phyloP scores from a whole-genome alignment of 2,329 filamentous ascomycete species.

The Penicillium sp. region DNA sequence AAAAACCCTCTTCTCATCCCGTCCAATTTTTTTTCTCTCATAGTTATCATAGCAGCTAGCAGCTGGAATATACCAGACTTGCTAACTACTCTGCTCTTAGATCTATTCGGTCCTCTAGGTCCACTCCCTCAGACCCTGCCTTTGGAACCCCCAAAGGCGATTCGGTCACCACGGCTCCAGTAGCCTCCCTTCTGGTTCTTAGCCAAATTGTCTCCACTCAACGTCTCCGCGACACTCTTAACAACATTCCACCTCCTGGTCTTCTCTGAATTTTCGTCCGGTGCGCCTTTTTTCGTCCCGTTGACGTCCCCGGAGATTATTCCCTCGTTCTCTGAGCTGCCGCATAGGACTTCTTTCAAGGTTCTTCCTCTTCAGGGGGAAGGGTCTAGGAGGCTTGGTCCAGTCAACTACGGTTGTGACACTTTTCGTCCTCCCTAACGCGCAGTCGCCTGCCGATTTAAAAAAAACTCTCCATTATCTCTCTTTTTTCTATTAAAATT shows the following conservation, averaged over 20 bases:
- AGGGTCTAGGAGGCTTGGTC: slow-evolving; percentile 99
- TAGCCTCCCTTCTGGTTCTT: slow-evolving; percentile 30
- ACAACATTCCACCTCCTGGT: slow-evolving; percentile 47
- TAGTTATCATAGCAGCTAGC: neutral
- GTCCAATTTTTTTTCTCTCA: slow-evolving; percentile 1
- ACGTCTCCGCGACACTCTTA: slow-evolving; percentile 47
- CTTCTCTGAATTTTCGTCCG: slow-evolving; percentile 27
- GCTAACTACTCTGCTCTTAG: slow-evolving; percentile 3
- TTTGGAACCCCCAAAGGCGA: slow-evolving; percentile 44
- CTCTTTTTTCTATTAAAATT: slow-evolving; percentile 22
- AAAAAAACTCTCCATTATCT: slow-evolving; percentile 16
- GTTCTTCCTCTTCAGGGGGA: slow-evolving; percentile 99
- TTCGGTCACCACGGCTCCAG: slow-evolving; percentile 39
- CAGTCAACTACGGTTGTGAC: slow-evolving; percentile 84
- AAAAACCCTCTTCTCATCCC: slow-evolving; percentile 16
- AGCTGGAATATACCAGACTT: neutral
- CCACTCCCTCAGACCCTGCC: slow-evolving; percentile 23
- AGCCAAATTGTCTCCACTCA: slow-evolving; percentile 46
- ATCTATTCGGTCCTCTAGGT: neutral
- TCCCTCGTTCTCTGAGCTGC: slow-evolving; percentile 77
- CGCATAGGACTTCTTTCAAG: slow-evolving; percentile 98
- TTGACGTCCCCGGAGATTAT: slow-evolving; percentile 47
- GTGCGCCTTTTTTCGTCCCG: slow-evolving; percentile 39
- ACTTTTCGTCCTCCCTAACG: slow-evolving; percentile 95
- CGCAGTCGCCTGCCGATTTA: slow-evolving; percentile 31